Percentiles rank a stretch among this genome's conserved stretches.
These are phyloP conservation scores for Rhazya stricta DNA, from an alignment of 257 asterid species.

Conservation along the genomic window DNA sequence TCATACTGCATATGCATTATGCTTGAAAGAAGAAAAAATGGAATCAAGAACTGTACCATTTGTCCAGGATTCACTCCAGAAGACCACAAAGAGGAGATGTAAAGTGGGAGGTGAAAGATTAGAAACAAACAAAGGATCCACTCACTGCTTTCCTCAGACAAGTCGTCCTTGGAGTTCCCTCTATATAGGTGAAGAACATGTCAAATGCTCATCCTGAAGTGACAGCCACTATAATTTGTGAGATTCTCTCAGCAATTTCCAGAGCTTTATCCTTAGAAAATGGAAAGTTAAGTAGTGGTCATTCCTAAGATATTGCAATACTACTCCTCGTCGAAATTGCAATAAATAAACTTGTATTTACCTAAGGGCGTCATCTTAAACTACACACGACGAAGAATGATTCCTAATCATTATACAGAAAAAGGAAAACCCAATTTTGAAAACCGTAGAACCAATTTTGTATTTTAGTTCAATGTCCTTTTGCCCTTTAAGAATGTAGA, in stretches of 20 bases:
- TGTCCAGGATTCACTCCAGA: not conserved
- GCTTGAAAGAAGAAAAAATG: not conserved
- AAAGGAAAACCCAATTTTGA: too few relatives aligned
- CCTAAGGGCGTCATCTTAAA: not conserved
- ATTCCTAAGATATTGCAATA: too few relatives aligned
- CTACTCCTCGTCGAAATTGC: too few relatives aligned
- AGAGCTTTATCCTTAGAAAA: not conserved
- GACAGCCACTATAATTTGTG: not conserved
- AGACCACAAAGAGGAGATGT: not conserved
- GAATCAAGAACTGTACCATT: constrained; percentile 1
- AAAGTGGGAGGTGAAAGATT: not conserved
- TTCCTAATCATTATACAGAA: not conserved
- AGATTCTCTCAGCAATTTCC: not conserved
- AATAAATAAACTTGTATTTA: too few relatives aligned
- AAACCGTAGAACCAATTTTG: not conserved
- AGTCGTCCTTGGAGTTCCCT: not conserved
- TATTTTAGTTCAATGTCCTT: not conserved
- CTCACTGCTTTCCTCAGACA: not conserved
- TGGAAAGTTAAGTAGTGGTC: not conserved
- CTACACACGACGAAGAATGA: not conserved
- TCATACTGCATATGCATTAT: not conserved
- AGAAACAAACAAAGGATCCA: not conserved
- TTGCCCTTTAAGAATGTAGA: not conserved
- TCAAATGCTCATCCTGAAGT: not conserved
- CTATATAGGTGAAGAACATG: constrained; percentile 1